A percentile compares a stretch with the other conserved stretches of the same genome.
phyloP scores from a whole-genome alignment of 1,284 basidiomycete species.

The Coniferiporia sulphurascens region DNA sequence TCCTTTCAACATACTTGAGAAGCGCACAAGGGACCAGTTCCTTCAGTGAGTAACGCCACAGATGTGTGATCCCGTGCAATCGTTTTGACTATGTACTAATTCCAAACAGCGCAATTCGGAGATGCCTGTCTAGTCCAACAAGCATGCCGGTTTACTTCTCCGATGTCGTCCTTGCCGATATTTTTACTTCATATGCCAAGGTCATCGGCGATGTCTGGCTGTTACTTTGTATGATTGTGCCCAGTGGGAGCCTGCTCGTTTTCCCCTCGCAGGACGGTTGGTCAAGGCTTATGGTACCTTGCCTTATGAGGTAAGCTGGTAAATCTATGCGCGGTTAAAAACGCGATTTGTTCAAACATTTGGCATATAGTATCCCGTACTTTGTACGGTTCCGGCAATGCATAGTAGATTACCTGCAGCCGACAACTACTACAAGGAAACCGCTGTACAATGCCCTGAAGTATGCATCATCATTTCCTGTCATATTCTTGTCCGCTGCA shows the following conservation, averaged over 20 bases:
- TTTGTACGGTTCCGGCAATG: conserved; percentile 91
- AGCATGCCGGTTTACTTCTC: conserved; percentile 75
- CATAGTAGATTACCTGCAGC: conserved; percentile 76
- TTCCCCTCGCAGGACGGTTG: conserved; percentile 60
- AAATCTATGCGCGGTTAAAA: too few species aligned
- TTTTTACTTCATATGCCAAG: conserved; percentile 95
- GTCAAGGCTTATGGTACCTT: conserved; percentile 71
- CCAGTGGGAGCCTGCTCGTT: conserved; percentile 66
- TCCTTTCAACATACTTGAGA: conserved; percentile 63
- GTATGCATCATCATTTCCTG: conserved; percentile 97
- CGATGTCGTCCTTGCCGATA: conserved; percentile 93
- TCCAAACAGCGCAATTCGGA: conserved; percentile 51
- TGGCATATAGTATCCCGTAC: conserved; percentile 73
- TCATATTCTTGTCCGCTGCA: conserved; percentile 89
- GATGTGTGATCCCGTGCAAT: not conserved
- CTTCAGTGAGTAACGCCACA: conserved; percentile 51
- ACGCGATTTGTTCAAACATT: not conserved
- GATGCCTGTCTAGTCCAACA: conserved; percentile 69
- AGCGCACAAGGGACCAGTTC: conserved; percentile 69
- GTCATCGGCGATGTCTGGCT: conserved; percentile 95
- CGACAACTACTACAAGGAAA: conserved; percentile 59
- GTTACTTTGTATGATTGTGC: conserved; percentile 75
- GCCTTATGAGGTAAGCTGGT: conserved; percentile 74
- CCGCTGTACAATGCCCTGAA: conserved; percentile 94
- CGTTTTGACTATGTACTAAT: not conserved